These are phyloP conservation scores for Penicillium sp. DNA, from an alignment of 2,329 filamentous ascomycete species.

Conservation along the genomic window DNA sequence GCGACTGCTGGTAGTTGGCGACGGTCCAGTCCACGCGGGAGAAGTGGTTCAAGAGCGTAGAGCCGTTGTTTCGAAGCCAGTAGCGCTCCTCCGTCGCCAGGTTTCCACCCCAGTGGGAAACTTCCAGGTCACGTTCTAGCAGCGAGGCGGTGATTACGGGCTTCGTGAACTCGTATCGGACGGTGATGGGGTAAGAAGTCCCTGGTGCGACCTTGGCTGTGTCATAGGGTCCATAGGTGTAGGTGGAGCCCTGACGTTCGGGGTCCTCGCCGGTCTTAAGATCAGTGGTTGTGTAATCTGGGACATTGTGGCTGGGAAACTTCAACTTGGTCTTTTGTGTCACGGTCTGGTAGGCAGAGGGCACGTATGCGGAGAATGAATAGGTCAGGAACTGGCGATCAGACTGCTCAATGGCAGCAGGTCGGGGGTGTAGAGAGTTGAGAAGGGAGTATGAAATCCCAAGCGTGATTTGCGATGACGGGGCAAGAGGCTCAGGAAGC, in stretches of 20 bases:
- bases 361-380: constrained; percentile 82
- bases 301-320: constrained; percentile 75
- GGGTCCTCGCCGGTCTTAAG: constrained; percentile 70
- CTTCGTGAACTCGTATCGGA: constrained; percentile 95
- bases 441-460: constrained; percentile 85
- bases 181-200: constrained; percentile 70
- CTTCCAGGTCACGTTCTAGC: constrained; percentile 88
- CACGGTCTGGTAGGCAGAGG: constrained; percentile 79
- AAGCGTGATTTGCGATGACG: constrained; percentile 80
- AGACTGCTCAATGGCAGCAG: constrained; percentile 79
- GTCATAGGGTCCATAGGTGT: constrained; percentile 88
- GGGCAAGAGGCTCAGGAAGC: constrained; percentile 74
- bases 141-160: constrained; percentile 79
- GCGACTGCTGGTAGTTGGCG: constrained; percentile 75
- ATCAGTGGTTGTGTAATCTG: constrained; percentile 77
- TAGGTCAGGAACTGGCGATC: constrained; percentile 87
- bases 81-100: constrained; percentile 94
- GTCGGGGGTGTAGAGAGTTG: constrained; percentile 78
- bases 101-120: constrained; percentile 98
- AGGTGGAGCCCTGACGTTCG: constrained; percentile 80
- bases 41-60: constrained; percentile 74
- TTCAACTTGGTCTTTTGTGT: constrained; percentile 99
- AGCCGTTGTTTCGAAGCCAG: constrained; percentile 83
- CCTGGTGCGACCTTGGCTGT: constrained; percentile 73
- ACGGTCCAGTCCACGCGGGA: constrained; percentile 77